phyloP scores from a whole-genome alignment of 208 protist species.

The Trypanosoma scelopori region DNA sequence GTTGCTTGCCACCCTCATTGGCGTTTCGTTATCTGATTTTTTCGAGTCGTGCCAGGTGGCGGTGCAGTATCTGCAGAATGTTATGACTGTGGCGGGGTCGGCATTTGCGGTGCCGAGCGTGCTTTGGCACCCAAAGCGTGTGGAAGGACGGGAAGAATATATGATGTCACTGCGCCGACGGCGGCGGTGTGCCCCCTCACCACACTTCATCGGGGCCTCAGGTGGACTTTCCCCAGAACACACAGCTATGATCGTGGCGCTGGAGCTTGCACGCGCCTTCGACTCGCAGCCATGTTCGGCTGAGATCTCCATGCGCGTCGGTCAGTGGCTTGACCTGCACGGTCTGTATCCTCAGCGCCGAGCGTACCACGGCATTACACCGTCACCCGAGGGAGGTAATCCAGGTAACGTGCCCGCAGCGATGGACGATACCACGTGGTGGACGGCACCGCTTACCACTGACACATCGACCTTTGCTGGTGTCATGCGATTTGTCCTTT shows the following conservation, averaged over 20 bases:
- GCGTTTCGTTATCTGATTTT: conserved; percentile 65
- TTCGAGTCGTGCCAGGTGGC: conserved; percentile 59
- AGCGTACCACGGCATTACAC: conserved; percentile 30
- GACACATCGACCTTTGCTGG: conserved; percentile 38
- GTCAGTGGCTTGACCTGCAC: conserved; percentile 51
- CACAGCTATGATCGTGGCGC: conserved; percentile 71
- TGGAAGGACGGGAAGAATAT: conserved; percentile 35
- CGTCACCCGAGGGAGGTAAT: not conserved
- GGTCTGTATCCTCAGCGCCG: conserved; percentile 52
- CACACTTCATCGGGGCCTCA: conserved; percentile 9
- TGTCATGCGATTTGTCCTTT: conserved; percentile 43
- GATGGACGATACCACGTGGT: conserved; percentile 19
- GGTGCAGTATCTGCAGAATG: conserved; percentile 71
- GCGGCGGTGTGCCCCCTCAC: conserved; percentile 7
- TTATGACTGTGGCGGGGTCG: conserved; percentile 54
- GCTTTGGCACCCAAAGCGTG: conserved; percentile 66
- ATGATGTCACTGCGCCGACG: conserved; percentile 40
- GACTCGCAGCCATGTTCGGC: conserved; percentile 50
- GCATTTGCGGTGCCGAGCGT: conserved; percentile 62
- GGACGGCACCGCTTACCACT: conserved; percentile 28
- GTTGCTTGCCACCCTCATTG: conserved; percentile 51
- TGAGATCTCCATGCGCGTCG: conserved; percentile 48
- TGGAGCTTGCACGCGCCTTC: conserved; percentile 65
- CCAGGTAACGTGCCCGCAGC: not conserved
- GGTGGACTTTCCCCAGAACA: conserved; percentile 63